Evolutionary conservation across 768 basidiomycete genomes (phyloP), one percentile per base, ranked within the genome.

Genomic region (Naganishia kalamii): DNA sequence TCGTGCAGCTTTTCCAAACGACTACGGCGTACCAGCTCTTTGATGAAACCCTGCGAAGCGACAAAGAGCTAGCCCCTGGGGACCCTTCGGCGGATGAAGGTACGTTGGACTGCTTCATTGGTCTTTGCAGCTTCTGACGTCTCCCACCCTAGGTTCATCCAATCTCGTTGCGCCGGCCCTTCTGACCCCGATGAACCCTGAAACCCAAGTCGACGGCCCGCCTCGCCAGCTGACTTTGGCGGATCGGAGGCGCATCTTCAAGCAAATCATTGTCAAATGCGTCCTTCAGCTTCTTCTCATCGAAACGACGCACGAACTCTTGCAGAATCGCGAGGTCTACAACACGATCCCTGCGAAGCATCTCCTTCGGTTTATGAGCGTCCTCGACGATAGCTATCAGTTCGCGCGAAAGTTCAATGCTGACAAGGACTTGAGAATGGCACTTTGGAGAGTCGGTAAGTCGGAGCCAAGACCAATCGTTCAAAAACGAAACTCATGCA

Each of bases 211-310:
- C 60, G 25, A 57, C n/a, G 37, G 30, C 30, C 29, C 43, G 19
- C 47, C 29, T 25, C 63, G 68, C 15, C 27, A 50, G 10, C 47
- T 78, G 43, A 72, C 75, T 19, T 73, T 71, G 47, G 81, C 80
- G 59, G 88, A 88, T 69, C 87, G 92, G 61, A 86, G 90, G 48
- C 84, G 87, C 46, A 85, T 90, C 62, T 99, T 99, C 85, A 89
- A 92, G 75, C 96, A 98, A 77, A 98, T 99, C 79, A 98, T 99
- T 67, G 92, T 97, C 70, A 98, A 98, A 88, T 99, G 96, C 77
- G 96, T 99, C 23, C 84, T 99, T 32, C 96, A 99, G 72, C 80
- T 99, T 23, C 82, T 98, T 61, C 83, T 99, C 40, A 98, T 99
- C 69, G 96, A 99, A 80, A 98, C 90, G 7, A 94, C 93, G 2